Conservation (phyloP, 257 asterid species). For the Lycium barbarum region DNA sequence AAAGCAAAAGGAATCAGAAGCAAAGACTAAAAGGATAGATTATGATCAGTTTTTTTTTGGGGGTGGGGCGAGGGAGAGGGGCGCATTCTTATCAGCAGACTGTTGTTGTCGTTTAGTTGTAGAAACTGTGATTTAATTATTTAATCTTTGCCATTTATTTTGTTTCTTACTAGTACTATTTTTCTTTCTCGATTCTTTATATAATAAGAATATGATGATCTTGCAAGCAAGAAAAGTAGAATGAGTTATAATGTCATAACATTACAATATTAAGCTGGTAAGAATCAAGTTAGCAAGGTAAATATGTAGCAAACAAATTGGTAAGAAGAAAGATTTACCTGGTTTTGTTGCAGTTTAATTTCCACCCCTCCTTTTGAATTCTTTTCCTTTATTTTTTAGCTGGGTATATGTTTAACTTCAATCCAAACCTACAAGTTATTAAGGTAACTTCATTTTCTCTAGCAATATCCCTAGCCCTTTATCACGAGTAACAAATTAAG, state of each 20-base stretch:
- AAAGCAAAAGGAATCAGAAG: constrained; percentile 17
- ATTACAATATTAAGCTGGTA: constrained; percentile 9
- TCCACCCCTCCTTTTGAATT: neutral
- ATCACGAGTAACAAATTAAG: neutral
- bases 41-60: neutral
- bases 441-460: neutral
- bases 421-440: neutral
- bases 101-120: neutral
- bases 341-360: neutral
- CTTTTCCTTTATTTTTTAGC: neutral
- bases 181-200: no score
- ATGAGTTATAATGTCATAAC: neutral
- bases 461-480: neutral
- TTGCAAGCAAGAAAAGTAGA: neutral
- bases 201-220: no score
- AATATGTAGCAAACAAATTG: no score
- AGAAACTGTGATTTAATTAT: neutral
- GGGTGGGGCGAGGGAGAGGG: neutral
- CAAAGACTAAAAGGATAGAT: neutral
- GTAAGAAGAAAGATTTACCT: no score
- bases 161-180: no score
- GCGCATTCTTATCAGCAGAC: neutral
- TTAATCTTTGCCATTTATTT: no score
- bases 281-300: neutral
- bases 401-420: neutral